These are phyloP conservation scores for Halophytophthora batemanensis DNA, from an alignment of 352 stramenopile species.

Conservation along the genomic window DNA sequence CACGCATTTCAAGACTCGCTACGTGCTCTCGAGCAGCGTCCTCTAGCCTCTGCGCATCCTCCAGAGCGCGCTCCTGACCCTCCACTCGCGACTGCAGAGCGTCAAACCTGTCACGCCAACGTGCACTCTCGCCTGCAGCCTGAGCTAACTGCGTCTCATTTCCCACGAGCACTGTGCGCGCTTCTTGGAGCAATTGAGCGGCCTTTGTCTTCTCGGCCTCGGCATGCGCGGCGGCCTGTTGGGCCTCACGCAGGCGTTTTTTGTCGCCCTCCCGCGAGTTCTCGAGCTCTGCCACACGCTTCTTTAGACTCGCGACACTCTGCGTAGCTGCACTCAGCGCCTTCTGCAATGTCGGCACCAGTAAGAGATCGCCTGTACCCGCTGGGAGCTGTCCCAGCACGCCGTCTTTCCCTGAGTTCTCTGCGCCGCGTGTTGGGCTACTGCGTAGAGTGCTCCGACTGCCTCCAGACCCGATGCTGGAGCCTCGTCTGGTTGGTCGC, in stretches of 20 bases:
- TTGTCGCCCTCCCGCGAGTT: slow-evolving; percentile 28
- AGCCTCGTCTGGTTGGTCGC: slow-evolving; percentile 12
- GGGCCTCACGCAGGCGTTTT: slow-evolving; percentile 19
- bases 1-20: slow-evolving; percentile 17
- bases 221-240: slow-evolving; percentile 27
- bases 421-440: slow-evolving; percentile 1
- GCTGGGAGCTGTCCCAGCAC: slow-evolving; percentile 10
- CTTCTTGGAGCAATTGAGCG: slow-evolving; percentile 47
- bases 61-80: slow-evolving; percentile 27
- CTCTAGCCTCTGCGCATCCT: slow-evolving; percentile 32
- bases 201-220: slow-evolving; percentile 42
- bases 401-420: slow-evolving; percentile 15
- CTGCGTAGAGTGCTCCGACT: slow-evolving; percentile 3
- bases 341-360: slow-evolving; percentile 49
- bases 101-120: slow-evolving; percentile 37
- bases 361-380: slow-evolving; percentile 14
- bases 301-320: slow-evolving; percentile 36
- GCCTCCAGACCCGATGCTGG: slow-evolving; percentile 7
- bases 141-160: slow-evolving; percentile 30
- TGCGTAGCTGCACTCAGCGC: slow-evolving; percentile 33
- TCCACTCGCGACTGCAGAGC: slow-evolving; percentile 40
- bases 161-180: slow-evolving; percentile 32
- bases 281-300: slow-evolving; percentile 34
- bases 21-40: slow-evolving; percentile 27
- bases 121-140: slow-evolving; percentile 29